Conservation (phyloP, 2,329 filamentous ascomycete genomes). For the Fusarium mundagurra region DNA sequence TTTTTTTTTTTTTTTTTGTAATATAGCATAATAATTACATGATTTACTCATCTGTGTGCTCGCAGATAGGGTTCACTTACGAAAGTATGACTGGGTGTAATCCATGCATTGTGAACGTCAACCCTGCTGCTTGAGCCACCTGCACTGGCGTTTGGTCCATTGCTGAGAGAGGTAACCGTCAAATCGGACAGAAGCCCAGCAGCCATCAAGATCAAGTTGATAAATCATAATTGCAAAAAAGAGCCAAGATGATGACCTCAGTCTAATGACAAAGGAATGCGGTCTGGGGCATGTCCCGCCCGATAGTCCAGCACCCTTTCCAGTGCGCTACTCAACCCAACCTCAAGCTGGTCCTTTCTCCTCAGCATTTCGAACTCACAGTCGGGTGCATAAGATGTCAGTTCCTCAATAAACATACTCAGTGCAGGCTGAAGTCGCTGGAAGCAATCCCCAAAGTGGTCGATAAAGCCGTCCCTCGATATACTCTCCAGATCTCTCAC, state of each 20-base stretch:
- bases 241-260: conserved; percentile 17
- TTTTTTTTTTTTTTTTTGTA: no score
- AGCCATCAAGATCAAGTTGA: neutral
- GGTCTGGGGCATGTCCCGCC: neutral
- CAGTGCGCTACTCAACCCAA: neutral
- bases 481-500: neutral
- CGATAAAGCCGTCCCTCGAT: conserved; percentile 5
- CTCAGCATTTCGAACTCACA: conserved; percentile 17
- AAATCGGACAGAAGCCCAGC: neutral
- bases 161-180: neutral
- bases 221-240: neutral
- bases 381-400: conserved; percentile 1
- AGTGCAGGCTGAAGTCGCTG: neutral
- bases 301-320: neutral
- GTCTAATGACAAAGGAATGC: conserved; percentile 17
- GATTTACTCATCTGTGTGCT: neutral
- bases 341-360: conserved; percentile 14
- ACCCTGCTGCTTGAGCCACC: conserved; percentile 16
- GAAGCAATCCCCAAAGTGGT: conserved; percentile 27
- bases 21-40: neutral
- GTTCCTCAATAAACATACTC: neutral
- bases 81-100: neutral
- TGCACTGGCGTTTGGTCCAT: neutral
- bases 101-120: conserved; percentile 1
- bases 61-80: conserved; percentile 11